A percentile compares a stretch with the other conserved stretches of the same genome.
phyloP scores from a whole-genome alignment of 768 basidiomycete genomes.

The Phaeolepiota aurea region DNA sequence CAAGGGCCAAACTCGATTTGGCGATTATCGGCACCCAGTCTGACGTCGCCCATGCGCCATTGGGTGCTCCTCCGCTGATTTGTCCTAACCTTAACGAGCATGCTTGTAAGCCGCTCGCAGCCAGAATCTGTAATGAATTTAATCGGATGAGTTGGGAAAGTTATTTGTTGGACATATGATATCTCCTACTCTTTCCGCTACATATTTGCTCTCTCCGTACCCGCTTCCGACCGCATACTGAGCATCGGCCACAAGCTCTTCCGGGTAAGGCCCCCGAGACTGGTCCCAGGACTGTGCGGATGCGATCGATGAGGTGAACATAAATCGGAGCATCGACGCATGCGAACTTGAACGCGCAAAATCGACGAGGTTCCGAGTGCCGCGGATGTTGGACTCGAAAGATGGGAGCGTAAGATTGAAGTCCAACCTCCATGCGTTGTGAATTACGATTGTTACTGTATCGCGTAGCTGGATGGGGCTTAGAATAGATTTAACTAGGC shows the following conservation, averaged over 20 bases:
- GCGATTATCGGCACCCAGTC: constrained; percentile 32
- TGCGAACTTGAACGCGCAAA: constrained; percentile 17
- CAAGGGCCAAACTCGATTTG: constrained; percentile 23
- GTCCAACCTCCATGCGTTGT: constrained; percentile 40
- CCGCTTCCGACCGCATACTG: constrained; percentile 21
- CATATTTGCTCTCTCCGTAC: constrained; percentile 29
- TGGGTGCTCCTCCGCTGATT: constrained; percentile 22
- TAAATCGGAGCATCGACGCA: constrained; percentile 13
- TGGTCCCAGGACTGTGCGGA: constrained; percentile 19
- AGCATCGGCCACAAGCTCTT: constrained; percentile 15
- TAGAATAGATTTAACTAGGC: neutral
- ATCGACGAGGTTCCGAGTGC: constrained; percentile 32
- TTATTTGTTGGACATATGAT: neutral
- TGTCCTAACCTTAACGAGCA: constrained; percentile 27
- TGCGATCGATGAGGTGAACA: constrained; percentile 29
- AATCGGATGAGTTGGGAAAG: neutral
- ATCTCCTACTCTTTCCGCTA: constrained; percentile 21
- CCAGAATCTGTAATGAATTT: constrained; percentile 14
- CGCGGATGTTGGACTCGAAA: constrained; percentile 33
- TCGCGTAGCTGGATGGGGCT: constrained; percentile 17
- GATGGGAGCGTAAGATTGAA: constrained; percentile 35
- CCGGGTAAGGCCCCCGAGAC: constrained; percentile 17
- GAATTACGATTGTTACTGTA: constrained; percentile 20
- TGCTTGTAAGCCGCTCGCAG: constrained; percentile 18
- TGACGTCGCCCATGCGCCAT: constrained; percentile 27